Conservation (phyloP, 345 rosid species). For the Firmiana major region DNA sequence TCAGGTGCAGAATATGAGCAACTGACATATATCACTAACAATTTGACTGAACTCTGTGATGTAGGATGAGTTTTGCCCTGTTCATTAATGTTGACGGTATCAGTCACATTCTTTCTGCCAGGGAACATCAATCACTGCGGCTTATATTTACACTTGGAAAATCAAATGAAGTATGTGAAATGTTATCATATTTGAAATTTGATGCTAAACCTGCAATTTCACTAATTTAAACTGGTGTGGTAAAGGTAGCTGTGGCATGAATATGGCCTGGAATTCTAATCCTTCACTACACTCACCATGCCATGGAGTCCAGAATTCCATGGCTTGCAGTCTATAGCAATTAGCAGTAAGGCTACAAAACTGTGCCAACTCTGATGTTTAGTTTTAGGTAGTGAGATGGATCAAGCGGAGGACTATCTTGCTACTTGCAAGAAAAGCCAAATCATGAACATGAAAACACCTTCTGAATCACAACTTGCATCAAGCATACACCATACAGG, state of each 20-base stretch:
- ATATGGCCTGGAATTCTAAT: neutral
- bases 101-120: neutral
- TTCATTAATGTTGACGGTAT: neutral
- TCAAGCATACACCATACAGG: conserved; percentile 12
- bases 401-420: neutral
- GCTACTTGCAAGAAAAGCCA: neutral
- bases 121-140: neutral
- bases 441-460: neutral
- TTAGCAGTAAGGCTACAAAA: neutral
- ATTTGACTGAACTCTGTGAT: neutral
- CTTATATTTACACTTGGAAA: neutral
- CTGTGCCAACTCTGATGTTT: neutral
- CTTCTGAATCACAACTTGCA: conserved; percentile 5
- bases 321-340: neutral
- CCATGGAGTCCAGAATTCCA: neutral
- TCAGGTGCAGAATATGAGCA: conserved; percentile 16
- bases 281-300: neutral
- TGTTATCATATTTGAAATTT: neutral
- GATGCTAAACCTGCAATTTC: neutral
- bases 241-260: conserved; percentile 6
- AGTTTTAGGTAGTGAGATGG: neutral
- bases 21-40: conserved; percentile 4
- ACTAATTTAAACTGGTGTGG: neutral
- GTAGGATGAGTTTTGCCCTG: neutral
- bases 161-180: neutral